Percentiles rank a stretch among this genome's conserved stretches.
Evolutionary conservation across 371 early-diverging fungal genomes (phyloP).

Genomic region (Basidiobolus meristosporus): DNA sequence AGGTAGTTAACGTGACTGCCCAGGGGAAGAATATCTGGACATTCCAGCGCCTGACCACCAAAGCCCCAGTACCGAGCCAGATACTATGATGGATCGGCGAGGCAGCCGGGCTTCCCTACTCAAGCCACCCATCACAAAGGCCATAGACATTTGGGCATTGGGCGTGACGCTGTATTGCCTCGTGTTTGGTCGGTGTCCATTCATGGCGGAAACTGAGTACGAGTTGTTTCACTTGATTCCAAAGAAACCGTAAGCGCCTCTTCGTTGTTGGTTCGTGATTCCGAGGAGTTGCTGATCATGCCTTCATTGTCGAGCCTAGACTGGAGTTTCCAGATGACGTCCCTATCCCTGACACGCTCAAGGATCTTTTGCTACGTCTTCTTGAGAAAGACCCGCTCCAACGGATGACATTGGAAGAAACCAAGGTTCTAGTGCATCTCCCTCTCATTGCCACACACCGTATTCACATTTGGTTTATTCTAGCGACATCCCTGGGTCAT

Average conservation of each 20-base stretch:
- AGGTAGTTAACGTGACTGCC: not conserved
- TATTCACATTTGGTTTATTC: not conserved
- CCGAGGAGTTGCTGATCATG: not conserved
- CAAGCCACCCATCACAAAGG: conserved; percentile 43
- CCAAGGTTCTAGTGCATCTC: conserved; percentile 29
- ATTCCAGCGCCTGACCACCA: conserved; percentile 6
- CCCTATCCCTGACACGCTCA: conserved; percentile 11
- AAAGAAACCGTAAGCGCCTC: conserved; percentile 18
- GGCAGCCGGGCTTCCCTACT: conserved; percentile 8
- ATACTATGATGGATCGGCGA: conserved; percentile 5
- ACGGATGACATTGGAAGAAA: conserved; percentile 66
- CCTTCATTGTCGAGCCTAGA: conserved; percentile 4
- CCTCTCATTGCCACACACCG: not conserved
- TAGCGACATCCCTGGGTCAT: conserved; percentile 76
- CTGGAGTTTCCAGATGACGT: conserved; percentile 30
- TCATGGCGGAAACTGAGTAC: conserved; percentile 91
- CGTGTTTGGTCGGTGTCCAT: conserved; percentile 90
- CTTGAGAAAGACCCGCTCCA: conserved; percentile 72
- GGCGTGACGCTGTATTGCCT: conserved; percentile 98
- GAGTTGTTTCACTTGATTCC: conserved; percentile 85
- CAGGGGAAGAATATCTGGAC: conserved; percentile 1
- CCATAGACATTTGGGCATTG: conserved; percentile 97
- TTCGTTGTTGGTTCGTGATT: not conserved
- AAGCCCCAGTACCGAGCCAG: conserved; percentile 6
- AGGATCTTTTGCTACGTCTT: conserved; percentile 46